Conservation (phyloP, 1,139 yeast species). For the Blastobotrys persicus region DNA sequence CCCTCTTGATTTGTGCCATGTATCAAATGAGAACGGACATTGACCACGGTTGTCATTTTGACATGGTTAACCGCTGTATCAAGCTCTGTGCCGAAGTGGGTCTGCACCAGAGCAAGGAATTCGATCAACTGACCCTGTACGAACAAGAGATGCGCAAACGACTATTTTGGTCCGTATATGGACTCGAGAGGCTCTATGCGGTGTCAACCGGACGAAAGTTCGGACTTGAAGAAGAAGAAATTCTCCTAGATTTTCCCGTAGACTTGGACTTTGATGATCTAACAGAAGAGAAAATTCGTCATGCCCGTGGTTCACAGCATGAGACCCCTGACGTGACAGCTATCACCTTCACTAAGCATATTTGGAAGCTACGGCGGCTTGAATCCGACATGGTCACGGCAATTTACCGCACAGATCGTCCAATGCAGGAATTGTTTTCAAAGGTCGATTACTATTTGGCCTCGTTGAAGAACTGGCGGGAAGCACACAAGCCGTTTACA, state of each 20-base stretch:
- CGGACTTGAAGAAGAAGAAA: slow-evolving; percentile 46
- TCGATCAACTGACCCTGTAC: slow-evolving; percentile 27
- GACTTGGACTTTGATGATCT: slow-evolving; percentile 29
- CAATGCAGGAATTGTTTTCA: slow-evolving; percentile 28
- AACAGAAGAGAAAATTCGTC: slow-evolving; percentile 21
- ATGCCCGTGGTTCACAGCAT: slow-evolving; percentile 14
- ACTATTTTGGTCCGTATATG: slow-evolving; percentile 58
- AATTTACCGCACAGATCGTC: slow-evolving; percentile 42
- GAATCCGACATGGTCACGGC: slow-evolving; percentile 56
- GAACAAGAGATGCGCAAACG: slow-evolving; percentile 46
- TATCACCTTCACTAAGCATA: slow-evolving; percentile 50
- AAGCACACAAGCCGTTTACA: slow-evolving; percentile 16
- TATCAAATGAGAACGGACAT: slow-evolving; percentile 56
- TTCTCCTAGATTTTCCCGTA: slow-evolving; percentile 48
- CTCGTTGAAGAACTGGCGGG: slow-evolving; percentile 27
- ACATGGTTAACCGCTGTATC: slow-evolving; percentile 51
- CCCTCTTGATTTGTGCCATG: slow-evolving; percentile 48
- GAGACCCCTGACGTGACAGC: slow-evolving; percentile 17
- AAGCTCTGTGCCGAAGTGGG: slow-evolving; percentile 32
- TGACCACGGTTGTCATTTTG: slow-evolving; percentile 51
- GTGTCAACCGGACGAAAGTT: slow-evolving; percentile 60
- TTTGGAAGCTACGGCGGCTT: slow-evolving; percentile 50
- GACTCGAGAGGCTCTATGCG: slow-evolving; percentile 54
- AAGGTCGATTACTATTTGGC: slow-evolving; percentile 29
- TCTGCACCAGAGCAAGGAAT: slow-evolving; percentile 25